These are phyloP conservation scores for Boletales sp. DNA, from an alignment of 768 basidiomycete genomes.

Conservation along the genomic window DNA sequence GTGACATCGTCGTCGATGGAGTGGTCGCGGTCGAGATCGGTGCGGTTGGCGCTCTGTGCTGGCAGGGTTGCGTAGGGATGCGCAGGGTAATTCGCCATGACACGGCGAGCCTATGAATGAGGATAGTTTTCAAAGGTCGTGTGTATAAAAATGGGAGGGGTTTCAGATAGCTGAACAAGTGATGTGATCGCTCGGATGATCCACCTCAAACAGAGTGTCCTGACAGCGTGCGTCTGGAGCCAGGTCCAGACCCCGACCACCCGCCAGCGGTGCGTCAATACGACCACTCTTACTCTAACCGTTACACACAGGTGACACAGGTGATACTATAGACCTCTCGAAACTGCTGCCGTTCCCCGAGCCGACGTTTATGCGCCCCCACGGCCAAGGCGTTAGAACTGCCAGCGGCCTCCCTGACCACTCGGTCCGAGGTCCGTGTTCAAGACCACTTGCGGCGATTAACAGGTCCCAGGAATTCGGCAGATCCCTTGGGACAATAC, in stretches of 20 bases:
- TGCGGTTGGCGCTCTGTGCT: constrained; percentile 8
- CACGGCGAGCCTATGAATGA: constrained; percentile 2
- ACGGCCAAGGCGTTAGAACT: no score
- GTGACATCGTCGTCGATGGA: constrained; percentile 30
- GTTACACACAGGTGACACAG: no score
- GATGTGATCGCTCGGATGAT: constrained; percentile 18
- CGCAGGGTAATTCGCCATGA: constrained; percentile 27
- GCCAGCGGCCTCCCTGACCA: no score
- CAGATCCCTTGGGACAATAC: no score
- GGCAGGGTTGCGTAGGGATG: constrained; percentile 26
- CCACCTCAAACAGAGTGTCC: constrained; percentile 14
- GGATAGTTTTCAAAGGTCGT: constrained; percentile 12
- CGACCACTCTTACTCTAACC: not conserved
- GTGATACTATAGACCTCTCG: no score
- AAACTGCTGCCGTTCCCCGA: no score
- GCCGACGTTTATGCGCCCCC: no score
- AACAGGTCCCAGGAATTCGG: not conserved
- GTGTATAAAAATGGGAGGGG: constrained; percentile 22
- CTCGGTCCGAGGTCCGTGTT: constrained; percentile 17
- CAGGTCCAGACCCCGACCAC: constrained; percentile 25
- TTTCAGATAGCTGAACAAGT: constrained; percentile 20
- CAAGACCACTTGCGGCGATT: constrained; percentile 25
- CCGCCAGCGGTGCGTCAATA: not conserved
- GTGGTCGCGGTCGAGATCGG: constrained; percentile 26
- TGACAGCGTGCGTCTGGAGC: constrained; percentile 18